Base-by-base conservation (phyloP, 129 eudicot species). In the Apium graveolens region DNA sequence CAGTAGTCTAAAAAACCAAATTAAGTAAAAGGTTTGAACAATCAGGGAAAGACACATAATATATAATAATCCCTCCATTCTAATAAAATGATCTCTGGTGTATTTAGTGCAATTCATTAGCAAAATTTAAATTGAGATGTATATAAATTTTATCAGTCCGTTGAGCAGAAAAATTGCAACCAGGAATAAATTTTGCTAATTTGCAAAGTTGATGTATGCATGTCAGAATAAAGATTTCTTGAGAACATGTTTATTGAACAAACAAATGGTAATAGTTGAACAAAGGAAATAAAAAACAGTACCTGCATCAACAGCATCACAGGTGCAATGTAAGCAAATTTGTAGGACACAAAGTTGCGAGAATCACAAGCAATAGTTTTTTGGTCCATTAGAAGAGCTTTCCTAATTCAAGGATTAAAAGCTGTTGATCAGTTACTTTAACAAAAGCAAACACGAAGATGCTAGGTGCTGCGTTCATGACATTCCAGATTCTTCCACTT, bases 271-370 rank as follows among this genome's bases (percentile, higher is more conserved):
- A 55, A 29, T 53, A 21, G 65, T 55, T 21, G 63, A 20, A 24
- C 3, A 48, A 48, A 53, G n/a, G n/a, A n/a, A n/a, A n/a, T n/a
- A n/a, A n/a, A 55, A 55, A 8, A 8, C 8, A 29, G 65, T 55
- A 91, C 98, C 97, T 93, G 98, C 93, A 91, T 91, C 38, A 91
- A 81, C 60, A 93, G 89, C 88, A 53, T 93, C 97, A 39, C 93
- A 42, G 93, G 96, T 21, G 96, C 97, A 60, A 93, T 91, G 73
- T 85, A 66, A 41, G 87, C 85, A 82, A 89, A 89, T 79, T 86
- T 60, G 73, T 74, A 26, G 98, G 98, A 71, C 91, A 75, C 48
- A 80, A 45, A 76, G 96, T 91, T 77, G 98, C 93, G 70, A 93
- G 82, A n/a, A n/a, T n/a, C n/a, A n/a, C n/a, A n/a, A n/a, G n/a